Evolutionary conservation across 352 stramenopile species (phyloP).

Genomic region (Pythium brassicae): DNA sequence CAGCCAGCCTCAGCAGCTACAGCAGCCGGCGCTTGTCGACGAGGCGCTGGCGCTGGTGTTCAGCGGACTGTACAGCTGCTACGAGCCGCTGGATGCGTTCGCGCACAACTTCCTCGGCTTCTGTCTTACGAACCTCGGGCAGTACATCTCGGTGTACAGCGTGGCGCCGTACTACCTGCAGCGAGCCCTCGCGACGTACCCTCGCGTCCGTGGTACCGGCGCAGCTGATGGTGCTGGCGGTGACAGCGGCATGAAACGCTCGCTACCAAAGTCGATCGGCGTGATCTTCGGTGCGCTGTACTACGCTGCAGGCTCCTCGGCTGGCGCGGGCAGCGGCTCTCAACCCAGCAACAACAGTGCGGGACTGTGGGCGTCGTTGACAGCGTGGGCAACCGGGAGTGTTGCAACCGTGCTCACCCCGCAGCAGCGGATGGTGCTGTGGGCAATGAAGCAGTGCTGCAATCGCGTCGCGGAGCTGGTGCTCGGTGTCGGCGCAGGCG

Average conservation of each 20-base stretch:
- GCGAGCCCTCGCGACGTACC: constrained; percentile 38
- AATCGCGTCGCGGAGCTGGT: constrained; percentile 27
- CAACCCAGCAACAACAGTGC: too few species aligned
- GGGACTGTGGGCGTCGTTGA: too few species aligned
- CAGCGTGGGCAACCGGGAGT: too few species aligned
- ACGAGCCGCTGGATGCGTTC: constrained; percentile 47
- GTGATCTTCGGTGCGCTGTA: constrained; percentile 50
- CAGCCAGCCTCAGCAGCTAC: too few species aligned
- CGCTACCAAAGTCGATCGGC: constrained; percentile 37
- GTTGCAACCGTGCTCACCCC: constrained; percentile 3
- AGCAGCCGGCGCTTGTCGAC: constrained; percentile 23
- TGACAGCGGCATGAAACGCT: constrained; percentile 20
- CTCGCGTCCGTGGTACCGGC: constrained; percentile 8
- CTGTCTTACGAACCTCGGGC: constrained; percentile 35
- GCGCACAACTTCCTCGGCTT: constrained; percentile 44
- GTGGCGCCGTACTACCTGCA: constrained; percentile 56
- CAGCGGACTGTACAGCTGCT: constrained; percentile 41
- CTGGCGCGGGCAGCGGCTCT: background rate
- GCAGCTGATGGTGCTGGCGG: too few species aligned
- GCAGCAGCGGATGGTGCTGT: constrained; percentile 33
- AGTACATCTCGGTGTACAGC: constrained; percentile 43
- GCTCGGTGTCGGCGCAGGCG: constrained; percentile 4
- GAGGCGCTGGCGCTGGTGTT: constrained; percentile 47
- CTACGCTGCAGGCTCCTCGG: constrained; percentile 17
- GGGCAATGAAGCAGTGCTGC: constrained; percentile 44